Conservation (phyloP, 2,329 filamentous ascomycete species). For the Penicillium sp. region DNA sequence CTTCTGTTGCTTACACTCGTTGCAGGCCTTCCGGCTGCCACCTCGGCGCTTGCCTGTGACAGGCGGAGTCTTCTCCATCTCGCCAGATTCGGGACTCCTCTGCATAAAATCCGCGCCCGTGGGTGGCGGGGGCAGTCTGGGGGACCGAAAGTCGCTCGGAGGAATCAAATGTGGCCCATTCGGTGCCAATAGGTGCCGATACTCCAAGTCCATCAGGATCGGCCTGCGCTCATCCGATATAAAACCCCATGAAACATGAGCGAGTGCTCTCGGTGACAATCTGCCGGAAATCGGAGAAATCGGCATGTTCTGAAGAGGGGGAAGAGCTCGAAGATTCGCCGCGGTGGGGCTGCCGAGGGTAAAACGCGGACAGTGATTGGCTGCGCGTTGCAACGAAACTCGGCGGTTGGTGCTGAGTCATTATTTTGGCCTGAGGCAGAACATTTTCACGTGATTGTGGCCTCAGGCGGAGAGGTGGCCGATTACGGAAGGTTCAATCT, state of each 20-base stretch:
- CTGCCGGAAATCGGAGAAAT: conserved; percentile 41
- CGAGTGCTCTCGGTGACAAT: conserved; percentile 22
- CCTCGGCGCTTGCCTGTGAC: conserved; percentile 47
- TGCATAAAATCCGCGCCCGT: conserved; percentile 28
- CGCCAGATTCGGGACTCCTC: conserved; percentile 32
- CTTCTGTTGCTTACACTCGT: conserved; percentile 66
- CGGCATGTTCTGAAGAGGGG: not conserved
- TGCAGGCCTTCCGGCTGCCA: conserved; percentile 53
- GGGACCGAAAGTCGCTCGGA: conserved; percentile 36
- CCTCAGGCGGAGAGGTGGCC: not conserved
- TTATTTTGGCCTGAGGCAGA: not conserved
- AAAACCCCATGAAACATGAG: conserved; percentile 26
- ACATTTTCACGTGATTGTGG: no score
- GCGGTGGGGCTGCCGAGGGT: not conserved
- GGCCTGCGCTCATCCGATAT: conserved; percentile 28
- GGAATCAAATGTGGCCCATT: conserved; percentile 33
- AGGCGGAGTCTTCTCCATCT: conserved; percentile 40
- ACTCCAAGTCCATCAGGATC: conserved; percentile 36
- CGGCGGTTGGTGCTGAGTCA: not conserved
- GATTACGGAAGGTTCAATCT: no score
- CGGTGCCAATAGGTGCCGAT: conserved; percentile 33
- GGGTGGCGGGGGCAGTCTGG: conserved; percentile 30
- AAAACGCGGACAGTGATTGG: not conserved
- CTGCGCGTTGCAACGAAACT: not conserved
- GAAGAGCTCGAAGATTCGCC: not conserved